Conservation (phyloP, 306 rosid genomes). For the Comarum palustre region DNA sequence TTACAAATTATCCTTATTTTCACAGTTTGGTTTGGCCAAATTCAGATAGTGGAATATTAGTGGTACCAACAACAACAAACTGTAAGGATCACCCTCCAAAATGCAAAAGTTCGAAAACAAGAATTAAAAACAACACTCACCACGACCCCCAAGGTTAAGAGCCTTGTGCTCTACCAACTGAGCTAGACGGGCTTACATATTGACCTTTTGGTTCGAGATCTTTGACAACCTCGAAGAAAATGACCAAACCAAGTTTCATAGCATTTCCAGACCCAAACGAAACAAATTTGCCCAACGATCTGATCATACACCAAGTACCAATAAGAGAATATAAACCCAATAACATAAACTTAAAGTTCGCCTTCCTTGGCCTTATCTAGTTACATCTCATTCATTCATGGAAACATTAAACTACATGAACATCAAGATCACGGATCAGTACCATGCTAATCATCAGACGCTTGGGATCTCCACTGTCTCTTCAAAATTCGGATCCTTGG, state of each 20-base stretch:
- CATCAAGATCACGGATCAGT: slow-evolving; percentile 10
- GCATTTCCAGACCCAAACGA: background rate
- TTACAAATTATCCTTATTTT: background rate
- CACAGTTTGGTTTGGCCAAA: background rate
- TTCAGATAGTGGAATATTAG: background rate
- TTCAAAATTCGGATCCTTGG: slow-evolving; percentile 77
- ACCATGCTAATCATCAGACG: slow-evolving; percentile 29
- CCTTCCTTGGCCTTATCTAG: slow-evolving; percentile 4
- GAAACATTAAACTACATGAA: background rate
- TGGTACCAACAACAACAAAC: too few relatives aligned
- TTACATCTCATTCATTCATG: slow-evolving; percentile 13
- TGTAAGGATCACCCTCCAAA: too few relatives aligned
- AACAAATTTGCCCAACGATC: background rate
- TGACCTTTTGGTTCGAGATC: rapidly evolving
- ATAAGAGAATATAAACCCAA: background rate
- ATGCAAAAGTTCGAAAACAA: too few relatives aligned
- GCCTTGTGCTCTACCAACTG: too few relatives aligned
- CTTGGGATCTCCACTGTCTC: slow-evolving; percentile 50
- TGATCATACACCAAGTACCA: background rate
- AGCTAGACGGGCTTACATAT: too few relatives aligned
- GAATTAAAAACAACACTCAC: too few relatives aligned
- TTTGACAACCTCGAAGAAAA: background rate
- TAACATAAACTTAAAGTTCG: background rate
- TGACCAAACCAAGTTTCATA: background rate
- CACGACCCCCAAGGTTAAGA: too few relatives aligned